phyloP scores from a whole-genome alignment of 78 protist species.

The Cavenderia fasciculata region DNA sequence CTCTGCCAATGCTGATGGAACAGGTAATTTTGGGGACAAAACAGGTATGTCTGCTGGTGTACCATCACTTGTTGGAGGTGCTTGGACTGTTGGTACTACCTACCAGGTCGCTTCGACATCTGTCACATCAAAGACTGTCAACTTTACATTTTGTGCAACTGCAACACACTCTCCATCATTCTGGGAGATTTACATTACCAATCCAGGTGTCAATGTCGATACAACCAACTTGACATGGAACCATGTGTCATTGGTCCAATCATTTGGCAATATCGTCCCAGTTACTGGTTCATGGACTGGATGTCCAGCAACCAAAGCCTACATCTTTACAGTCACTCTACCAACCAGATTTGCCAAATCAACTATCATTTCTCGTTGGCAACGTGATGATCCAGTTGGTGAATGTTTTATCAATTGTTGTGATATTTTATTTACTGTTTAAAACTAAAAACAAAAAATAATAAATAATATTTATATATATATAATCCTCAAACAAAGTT shows the following conservation, averaged over 20 bases:
- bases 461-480: no score
- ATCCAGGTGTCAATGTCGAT: slow-evolving; percentile 22
- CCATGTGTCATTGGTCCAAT: not conserved
- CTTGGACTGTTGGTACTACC: not conserved
- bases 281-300: not conserved
- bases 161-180: slow-evolving; percentile 40
- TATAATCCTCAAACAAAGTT: no score
- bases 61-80: not conserved
- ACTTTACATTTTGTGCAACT: slow-evolving; percentile 40
- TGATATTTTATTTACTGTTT: no score
- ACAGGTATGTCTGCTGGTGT: slow-evolving; percentile 5
- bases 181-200: slow-evolving; percentile 48
- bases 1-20: not conserved
- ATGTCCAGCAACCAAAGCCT: not conserved
- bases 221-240: slow-evolving; percentile 21
- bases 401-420: slow-evolving; percentile 41
- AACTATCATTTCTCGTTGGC: slow-evolving; percentile 16
- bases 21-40: slow-evolving; percentile 13
- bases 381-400: slow-evolving; percentile 58
- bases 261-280: not conserved
- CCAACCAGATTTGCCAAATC: slow-evolving; percentile 23
- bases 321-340: not conserved
- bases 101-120: not conserved
- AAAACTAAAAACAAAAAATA: no score
- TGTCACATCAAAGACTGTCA: not conserved